These are phyloP conservation scores for Cladobotryum protrusum DNA, from an alignment of 2,329 filamentous ascomycete genomes.

Conservation along the genomic window DNA sequence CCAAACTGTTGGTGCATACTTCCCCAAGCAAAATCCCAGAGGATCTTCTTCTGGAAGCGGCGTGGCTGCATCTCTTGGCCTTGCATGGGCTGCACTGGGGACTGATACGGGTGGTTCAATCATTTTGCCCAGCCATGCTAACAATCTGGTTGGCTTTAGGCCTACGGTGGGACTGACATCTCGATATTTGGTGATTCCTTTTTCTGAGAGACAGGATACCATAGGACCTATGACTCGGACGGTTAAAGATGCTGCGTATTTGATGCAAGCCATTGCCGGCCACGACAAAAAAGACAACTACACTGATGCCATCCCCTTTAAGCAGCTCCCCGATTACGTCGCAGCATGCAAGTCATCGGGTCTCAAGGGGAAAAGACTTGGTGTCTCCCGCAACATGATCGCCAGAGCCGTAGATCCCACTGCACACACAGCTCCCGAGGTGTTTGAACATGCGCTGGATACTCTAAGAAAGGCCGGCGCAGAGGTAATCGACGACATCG, in stretches of 20 bases:
- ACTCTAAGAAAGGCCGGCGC: conserved; percentile 51
- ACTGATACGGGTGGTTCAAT: conserved; percentile 54
- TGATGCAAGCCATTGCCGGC: conserved; percentile 58
- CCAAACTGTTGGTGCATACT: conserved; percentile 55
- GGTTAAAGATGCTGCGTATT: conserved; percentile 58
- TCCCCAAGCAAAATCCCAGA: conserved; percentile 52
- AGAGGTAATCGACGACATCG: conserved; percentile 50
- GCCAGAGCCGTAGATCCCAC: neutral
- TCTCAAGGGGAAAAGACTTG: conserved; percentile 54
- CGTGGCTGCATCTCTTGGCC: conserved; percentile 51
- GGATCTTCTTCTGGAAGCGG: conserved; percentile 57
- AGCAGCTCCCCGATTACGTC: conserved; percentile 51
- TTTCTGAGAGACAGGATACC: conserved; percentile 58
- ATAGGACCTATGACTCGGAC: conserved; percentile 60
- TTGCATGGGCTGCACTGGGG: conserved; percentile 53
- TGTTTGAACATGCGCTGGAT: conserved; percentile 49
- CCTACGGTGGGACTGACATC: conserved; percentile 62
- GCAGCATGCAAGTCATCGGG: conserved; percentile 48
- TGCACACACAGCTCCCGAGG: neutral
- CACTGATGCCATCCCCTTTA: conserved; percentile 51
- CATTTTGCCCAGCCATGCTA: conserved; percentile 44
- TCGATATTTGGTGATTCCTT: conserved; percentile 57
- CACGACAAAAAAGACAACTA: conserved; percentile 56
- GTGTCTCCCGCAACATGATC: conserved; percentile 56
- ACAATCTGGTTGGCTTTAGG: conserved; percentile 63